phyloP scores from a whole-genome alignment of 352 stramenopile species.

The Pythium phragmitis region DNA sequence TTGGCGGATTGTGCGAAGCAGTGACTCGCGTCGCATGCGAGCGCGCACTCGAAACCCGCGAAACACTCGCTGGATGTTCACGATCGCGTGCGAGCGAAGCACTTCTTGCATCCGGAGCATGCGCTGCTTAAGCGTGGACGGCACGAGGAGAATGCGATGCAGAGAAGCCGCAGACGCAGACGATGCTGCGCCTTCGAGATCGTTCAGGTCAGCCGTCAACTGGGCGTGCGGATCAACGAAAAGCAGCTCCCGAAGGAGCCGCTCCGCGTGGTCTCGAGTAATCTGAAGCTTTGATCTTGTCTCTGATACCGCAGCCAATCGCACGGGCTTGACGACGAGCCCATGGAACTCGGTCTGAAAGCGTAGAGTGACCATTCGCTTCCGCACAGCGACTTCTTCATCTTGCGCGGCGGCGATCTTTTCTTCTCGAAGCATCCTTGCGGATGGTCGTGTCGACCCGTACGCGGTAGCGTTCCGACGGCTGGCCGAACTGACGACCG shows the following conservation, averaged over 20 bases:
- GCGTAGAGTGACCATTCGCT: constrained; percentile 30
- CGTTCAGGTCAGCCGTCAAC: constrained; percentile 2
- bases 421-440: not conserved
- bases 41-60: constrained; percentile 62
- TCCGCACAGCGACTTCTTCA: constrained; percentile 1
- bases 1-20: constrained; percentile 51
- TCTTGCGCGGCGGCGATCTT: not conserved
- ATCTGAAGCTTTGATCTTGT: constrained; percentile 16
- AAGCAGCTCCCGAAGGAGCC: constrained; percentile 42
- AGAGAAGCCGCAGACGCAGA: not conserved
- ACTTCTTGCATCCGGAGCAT: constrained; percentile 29
- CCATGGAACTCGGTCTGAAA: constrained; percentile 50
- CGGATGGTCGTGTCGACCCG: not conserved
- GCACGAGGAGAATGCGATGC: constrained; percentile 44
- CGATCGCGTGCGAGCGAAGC: constrained; percentile 28
- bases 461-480: not conserved
- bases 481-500: too few species aligned
- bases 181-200: not conserved
- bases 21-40: constrained; percentile 37
- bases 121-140: constrained; percentile 40
- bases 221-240: constrained; percentile 38
- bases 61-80: constrained; percentile 51
- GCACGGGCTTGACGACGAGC: constrained; percentile 36
- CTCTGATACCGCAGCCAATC: constrained; percentile 39
- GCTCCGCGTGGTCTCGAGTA: constrained; percentile 41